Conservation (phyloP, 2,329 filamentous ascomycete genomes). For the Fusarium albosuccineum region DNA sequence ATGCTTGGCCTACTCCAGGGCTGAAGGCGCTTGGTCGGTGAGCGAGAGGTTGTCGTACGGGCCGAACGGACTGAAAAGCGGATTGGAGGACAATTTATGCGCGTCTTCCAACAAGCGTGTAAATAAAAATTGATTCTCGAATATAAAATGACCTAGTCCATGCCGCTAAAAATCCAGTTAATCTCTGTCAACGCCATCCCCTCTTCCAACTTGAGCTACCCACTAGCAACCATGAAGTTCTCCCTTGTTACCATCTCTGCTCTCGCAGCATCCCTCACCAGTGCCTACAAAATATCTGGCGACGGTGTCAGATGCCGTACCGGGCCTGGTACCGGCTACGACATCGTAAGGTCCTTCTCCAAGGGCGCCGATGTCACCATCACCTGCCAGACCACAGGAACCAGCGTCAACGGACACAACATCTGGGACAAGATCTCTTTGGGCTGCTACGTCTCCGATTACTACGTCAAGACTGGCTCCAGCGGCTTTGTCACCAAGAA, state of each 20-base stretch:
- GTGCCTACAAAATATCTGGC: conserved; percentile 15
- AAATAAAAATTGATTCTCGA: not conserved
- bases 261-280: not conserved
- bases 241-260: not conserved
- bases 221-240: conserved; percentile 5
- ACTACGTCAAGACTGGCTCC: conserved; percentile 18
- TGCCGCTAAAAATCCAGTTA: not conserved
- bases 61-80: not conserved
- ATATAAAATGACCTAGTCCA: not conserved
- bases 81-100: not conserved
- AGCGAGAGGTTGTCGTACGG: not conserved
- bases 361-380: conserved; percentile 19
- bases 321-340: conserved; percentile 14
- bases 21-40: conserved; percentile 3
- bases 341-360: not conserved
- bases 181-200: not conserved
- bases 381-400: conserved; percentile 17
- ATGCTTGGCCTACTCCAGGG: not conserved
- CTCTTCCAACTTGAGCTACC: not conserved
- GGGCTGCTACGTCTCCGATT: conserved; percentile 25
- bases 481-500: conserved; percentile 6
- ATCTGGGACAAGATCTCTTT: conserved; percentile 22
- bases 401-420: conserved; percentile 2
- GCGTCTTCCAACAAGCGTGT: too few species aligned
- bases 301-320: conserved; percentile 22